Conservation (phyloP, 202 grass and related monocot species). For the Dendrocalamus latiflorus region DNA sequence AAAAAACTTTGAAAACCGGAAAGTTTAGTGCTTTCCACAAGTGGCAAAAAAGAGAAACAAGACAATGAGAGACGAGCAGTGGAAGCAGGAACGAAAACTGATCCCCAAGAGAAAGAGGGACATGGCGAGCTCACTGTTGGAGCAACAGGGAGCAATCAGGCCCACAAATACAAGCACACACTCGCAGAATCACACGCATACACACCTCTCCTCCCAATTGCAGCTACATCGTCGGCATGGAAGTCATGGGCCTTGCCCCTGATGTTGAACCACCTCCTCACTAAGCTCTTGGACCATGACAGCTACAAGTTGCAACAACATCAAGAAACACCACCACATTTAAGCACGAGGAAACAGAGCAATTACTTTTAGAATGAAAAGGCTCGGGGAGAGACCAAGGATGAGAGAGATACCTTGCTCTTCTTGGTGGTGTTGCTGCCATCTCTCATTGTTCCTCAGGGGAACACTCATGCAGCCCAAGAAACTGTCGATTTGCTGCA, state of each 20-base stretch:
- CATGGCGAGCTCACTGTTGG: slow-evolving; percentile 38
- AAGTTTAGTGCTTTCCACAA: not conserved
- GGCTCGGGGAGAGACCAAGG: not conserved
- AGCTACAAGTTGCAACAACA: slow-evolving; percentile 51
- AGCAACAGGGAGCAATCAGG: slow-evolving; percentile 27
- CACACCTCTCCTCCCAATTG: slow-evolving; percentile 40
- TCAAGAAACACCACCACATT: slow-evolving; percentile 21
- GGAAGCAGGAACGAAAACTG: slow-evolving; percentile 30
- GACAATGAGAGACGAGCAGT: not conserved
- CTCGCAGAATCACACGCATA: not conserved
- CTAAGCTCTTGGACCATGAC: slow-evolving; percentile 94
- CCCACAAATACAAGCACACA: not conserved
- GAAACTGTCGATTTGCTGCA: slow-evolving; percentile 32
- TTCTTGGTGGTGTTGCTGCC: slow-evolving; percentile 69
- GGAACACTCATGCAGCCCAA: slow-evolving; percentile 57
- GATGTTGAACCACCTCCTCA: slow-evolving; percentile 96
- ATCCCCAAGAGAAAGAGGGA: slow-evolving; percentile 31
- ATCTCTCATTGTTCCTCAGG: slow-evolving; percentile 91
- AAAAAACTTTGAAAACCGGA: not conserved
- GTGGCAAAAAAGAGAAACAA: slow-evolving; percentile 25
- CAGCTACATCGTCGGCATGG: slow-evolving; percentile 79
- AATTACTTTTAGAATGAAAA: slow-evolving; percentile 3
- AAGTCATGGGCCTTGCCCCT: slow-evolving; percentile 92
- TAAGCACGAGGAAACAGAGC: not conserved
- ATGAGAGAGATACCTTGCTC: slow-evolving; percentile 70